Evolutionary conservation across 495 filamentous ascomycete genomes (phyloP), one percentile per base, ranked within the genome.

Genomic region (Aspergillus homomorphus): DNA sequence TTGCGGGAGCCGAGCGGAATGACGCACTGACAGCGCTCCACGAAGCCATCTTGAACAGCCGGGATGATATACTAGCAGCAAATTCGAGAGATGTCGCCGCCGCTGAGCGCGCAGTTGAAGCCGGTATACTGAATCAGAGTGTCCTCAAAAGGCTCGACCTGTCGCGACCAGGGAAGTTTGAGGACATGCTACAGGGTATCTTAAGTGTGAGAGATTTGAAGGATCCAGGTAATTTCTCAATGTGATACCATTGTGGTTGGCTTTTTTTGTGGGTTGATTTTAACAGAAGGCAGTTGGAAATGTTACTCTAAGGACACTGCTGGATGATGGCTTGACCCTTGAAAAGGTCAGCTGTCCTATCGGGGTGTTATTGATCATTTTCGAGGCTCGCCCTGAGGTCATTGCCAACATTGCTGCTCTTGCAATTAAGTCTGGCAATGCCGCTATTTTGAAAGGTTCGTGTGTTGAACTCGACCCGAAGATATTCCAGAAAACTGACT

Each of bases 341-440:
- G 88, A 96, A 67, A 85, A 91, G 65, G 85, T 96, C 21, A 89
- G 90, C 24, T 97, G 90, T 66, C 94, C 94, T 1, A 98, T 99
- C 62, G 94, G 94, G 49, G 92, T 97, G 20, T 83, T 99, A 22
- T 80, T 98, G 50, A 96, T 98, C 63, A 98, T 98, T 59, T 98
- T 98, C 66, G 94, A 98, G 74, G 95, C 95, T 21, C 89, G 94
- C 26, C 94, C 94, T 9, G 94, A 99, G 70, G 95, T 99, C 56
- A 99, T 99, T 70, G 94, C 95, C 45, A 99, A 99, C 67, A 98
- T 99, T 59, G 90, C 93, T 54, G 88, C 95, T n/a, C 80, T 99
- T 38, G 91, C 95, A 12, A 87, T 99, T 62, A 99, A 99, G 70
- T 97, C 94, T 16, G 94, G 91, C 55, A 99, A 99, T 77, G 88